Evolutionary conservation across 345 rosid species (phyloP).

Genomic region (Syzygium grande): DNA sequence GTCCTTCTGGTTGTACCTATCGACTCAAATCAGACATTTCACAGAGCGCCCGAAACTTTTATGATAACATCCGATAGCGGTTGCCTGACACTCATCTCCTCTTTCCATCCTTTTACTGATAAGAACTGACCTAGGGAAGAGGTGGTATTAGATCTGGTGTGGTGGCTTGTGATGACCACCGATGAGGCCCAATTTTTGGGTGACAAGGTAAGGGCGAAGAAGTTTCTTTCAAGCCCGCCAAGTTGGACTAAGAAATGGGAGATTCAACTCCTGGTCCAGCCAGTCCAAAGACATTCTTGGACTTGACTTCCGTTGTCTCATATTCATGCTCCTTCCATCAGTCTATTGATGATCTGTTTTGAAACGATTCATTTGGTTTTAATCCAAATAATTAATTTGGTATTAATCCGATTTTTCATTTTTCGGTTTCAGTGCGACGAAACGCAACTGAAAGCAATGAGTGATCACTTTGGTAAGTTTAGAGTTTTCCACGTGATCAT

Average conservation of each 20-base stretch:
- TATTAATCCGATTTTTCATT: too few relatives aligned
- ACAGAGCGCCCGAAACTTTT: not conserved
- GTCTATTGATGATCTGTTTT: too few relatives aligned
- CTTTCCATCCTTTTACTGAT: not conserved
- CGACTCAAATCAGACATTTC: not conserved
- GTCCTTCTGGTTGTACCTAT: not conserved
- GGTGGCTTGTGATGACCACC: not conserved
- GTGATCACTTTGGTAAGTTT: too few relatives aligned
- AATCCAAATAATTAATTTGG: too few relatives aligned
- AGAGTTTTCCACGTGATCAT: too few relatives aligned
- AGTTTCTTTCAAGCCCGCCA: not conserved
- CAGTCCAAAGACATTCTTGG: not conserved
- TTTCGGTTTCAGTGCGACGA: too few relatives aligned
- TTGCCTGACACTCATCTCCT: not conserved
- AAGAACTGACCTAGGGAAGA: not conserved
- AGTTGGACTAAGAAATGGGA: not conserved
- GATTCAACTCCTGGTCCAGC: not conserved
- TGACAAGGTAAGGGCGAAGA: not conserved
- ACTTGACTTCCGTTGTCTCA: not conserved
- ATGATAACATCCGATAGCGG: not conserved
- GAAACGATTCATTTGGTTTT: too few relatives aligned
- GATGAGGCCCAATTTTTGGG: not conserved
- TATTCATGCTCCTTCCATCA: not conserved
- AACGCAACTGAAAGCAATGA: too few relatives aligned
- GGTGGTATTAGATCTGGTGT: not conserved